phyloP scores from a whole-genome alignment of 805 yeast species.

The Hanseniaspora mollemarum region DNA sequence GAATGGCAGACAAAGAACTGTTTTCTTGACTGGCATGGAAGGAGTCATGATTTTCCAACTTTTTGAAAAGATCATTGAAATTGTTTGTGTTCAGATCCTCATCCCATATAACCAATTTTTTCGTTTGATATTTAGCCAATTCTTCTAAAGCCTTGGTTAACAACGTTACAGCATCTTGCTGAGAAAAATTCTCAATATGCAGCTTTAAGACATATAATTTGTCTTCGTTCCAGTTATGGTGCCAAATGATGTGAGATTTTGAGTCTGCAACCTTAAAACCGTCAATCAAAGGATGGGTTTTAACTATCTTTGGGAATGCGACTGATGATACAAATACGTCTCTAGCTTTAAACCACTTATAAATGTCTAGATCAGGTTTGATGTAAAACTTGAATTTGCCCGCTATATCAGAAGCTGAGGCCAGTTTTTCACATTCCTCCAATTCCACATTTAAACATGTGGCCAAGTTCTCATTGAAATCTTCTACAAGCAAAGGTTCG shows the following conservation, averaged over 20 bases:
- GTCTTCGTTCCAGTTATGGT: slow-evolving; percentile 33
- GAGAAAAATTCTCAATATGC: slow-evolving; percentile 19
- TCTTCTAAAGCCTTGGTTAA: slow-evolving; percentile 30
- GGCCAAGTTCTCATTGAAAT: slow-evolving; percentile 24
- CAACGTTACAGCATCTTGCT: slow-evolving; percentile 25
- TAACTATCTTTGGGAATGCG: slow-evolving; percentile 17
- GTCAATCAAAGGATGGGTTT: slow-evolving; percentile 20
- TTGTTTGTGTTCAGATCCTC: slow-evolving; percentile 27
- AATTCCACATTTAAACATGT: slow-evolving; percentile 22
- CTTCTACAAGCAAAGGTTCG: slow-evolving; percentile 26
- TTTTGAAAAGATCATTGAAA: slow-evolving; percentile 21
- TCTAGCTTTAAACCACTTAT: slow-evolving; percentile 36
- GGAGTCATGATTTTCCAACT: slow-evolving; percentile 21
- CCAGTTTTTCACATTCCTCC: slow-evolving; percentile 18
- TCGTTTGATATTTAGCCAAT: slow-evolving; percentile 25
- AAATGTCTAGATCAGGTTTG: slow-evolving; percentile 31
- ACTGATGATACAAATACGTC: slow-evolving; percentile 29
- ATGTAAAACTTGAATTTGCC: slow-evolving; percentile 26
- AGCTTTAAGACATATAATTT: slow-evolving; percentile 26
- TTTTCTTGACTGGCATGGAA: slow-evolving; percentile 24
- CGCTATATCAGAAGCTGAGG: slow-evolving; percentile 21
- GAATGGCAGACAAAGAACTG: slow-evolving; percentile 34
- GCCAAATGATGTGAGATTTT: slow-evolving; percentile 36
- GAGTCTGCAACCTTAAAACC: slow-evolving; percentile 26
- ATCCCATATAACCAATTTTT: slow-evolving; percentile 33